Evolutionary conservation across 305 asterid genomes (phyloP).

Genomic region (Fraxinus velutina): DNA sequence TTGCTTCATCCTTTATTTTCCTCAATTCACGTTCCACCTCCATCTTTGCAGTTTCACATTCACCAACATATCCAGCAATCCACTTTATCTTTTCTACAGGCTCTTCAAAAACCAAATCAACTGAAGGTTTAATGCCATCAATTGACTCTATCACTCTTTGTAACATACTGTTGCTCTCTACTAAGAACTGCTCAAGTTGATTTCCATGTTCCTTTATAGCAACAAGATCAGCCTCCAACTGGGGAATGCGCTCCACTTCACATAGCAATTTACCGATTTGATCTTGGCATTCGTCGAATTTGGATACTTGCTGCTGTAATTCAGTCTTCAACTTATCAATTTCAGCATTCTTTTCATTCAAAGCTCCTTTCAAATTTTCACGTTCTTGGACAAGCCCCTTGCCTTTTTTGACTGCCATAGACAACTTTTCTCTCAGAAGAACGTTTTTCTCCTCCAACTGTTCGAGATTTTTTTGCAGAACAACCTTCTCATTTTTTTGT

Average conservation of each 20-base stretch:
- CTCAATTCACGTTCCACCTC: conserved; percentile 60
- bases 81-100: conserved; percentile 76
- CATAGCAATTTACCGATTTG: conserved; percentile 51
- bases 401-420: conserved; percentile 96
- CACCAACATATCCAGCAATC: conserved; percentile 51
- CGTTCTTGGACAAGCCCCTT: conserved; percentile 94
- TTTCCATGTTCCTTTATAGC: conserved; percentile 48
- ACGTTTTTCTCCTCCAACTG: conserved; percentile 80
- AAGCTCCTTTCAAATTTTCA: conserved; percentile 66
- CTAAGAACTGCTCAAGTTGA: conserved; percentile 66
- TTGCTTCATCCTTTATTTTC: conserved; percentile 54
- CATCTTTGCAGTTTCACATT: conserved; percentile 48
- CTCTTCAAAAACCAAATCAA: conserved; percentile 48
- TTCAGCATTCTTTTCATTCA: conserved; percentile 65
- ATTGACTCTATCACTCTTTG: conserved; percentile 65
- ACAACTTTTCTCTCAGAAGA: conserved; percentile 74
- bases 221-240: conserved; percentile 55
- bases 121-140: conserved; percentile 56
- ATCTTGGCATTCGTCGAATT: conserved; percentile 50
- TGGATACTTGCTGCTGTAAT: conserved; percentile 46
- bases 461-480: conserved; percentile 54
- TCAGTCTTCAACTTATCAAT: conserved; percentile 68
- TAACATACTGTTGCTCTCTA: conserved; percentile 66
- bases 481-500: conserved; percentile 55
- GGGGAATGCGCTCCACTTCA: conserved; percentile 55